A percentile compares a stretch with the other conserved stretches of the same genome.
Evolutionary conservation across 495 filamentous ascomycete species (phyloP).

Genomic region (Collariella sp.): DNA sequence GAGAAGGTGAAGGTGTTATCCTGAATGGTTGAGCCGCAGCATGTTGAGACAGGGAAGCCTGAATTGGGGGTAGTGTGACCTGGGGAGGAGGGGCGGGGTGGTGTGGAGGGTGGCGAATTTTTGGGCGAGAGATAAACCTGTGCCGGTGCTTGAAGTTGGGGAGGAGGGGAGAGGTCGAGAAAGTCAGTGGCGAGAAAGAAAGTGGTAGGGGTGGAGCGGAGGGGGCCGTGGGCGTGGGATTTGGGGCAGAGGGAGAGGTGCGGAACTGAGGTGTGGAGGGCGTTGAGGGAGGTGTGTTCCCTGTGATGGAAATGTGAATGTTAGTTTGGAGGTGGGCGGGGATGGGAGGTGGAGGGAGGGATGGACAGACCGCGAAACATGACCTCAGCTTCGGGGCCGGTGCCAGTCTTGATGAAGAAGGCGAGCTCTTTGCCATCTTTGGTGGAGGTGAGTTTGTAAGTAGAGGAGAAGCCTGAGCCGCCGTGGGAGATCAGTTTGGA

Average conservation of each 20-base stretch:
- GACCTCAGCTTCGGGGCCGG: conserved; percentile 50
- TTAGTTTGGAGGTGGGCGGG: not conserved
- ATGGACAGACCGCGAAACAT: conserved; percentile 59
- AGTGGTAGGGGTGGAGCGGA: conserved; percentile 40
- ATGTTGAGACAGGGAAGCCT: conserved; percentile 75
- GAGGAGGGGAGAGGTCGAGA: conserved; percentile 52
- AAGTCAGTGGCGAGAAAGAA: conserved; percentile 78
- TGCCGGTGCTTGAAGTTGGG: conserved; percentile 24
- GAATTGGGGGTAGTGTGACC: conserved; percentile 54
- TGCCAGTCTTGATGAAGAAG: conserved; percentile 78
- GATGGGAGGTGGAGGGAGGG: not conserved
- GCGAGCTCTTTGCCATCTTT: conserved; percentile 45
- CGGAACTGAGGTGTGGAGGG: conserved; percentile 61
- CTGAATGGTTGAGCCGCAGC: conserved; percentile 77
- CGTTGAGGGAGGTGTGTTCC: conserved; percentile 81
- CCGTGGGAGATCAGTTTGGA: conserved; percentile 57
- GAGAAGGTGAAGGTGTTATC: conserved; percentile 57
- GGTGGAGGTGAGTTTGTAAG: conserved; percentile 52
- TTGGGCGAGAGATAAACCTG: conserved; percentile 51
- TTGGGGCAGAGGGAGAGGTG: conserved; percentile 72
- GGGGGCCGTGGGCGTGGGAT: conserved; percentile 59
- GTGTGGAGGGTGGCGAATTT: conserved; percentile 75
- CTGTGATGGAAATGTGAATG: conserved; percentile 28
- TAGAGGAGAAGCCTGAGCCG: conserved; percentile 65
- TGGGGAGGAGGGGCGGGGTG: conserved; percentile 59